Evolutionary conservation across 768 basidiomycete genomes (phyloP), one percentile per base, ranked within the genome.

Genomic region (Pleurotus cornucopiae): DNA sequence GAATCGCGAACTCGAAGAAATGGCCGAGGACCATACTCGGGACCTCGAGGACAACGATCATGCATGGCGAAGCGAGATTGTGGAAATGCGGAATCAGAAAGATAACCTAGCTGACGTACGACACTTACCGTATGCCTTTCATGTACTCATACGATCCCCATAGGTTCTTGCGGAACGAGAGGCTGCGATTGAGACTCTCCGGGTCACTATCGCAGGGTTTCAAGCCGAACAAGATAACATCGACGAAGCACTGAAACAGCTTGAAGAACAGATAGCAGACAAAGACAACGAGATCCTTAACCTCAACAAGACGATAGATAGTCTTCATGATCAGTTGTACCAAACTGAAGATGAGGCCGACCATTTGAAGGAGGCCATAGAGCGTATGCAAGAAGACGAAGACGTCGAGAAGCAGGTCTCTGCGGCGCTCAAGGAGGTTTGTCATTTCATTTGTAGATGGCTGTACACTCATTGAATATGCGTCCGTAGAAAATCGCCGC

Each of bases 11-110:
- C 83, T 94, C 45, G 85, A 89, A 2, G 89, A 94, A 47, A 68
- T 96, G 45, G 78, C 93, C 4, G 73, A 72, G 5, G 88, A 93
- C 64, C 88, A 91, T 64, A 78, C 85, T 52, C 77, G 82, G 25
- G 86, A 90, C 53, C 82, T 92, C 2, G 79, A 81, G 16, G 78
- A 80, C 2, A 86, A 93, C 5, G 90, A 92, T 63, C 82, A 86
- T 43, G 90, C 91, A 62, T 96, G 93, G 93, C 75, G 87, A 55
- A 89, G 88, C 2, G 94, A 96, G 65, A 85, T 95, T 2, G 85
- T 92, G 59, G 91, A 93, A 60, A 84, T 85, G 1, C 77, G 86
- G 57, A 80, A 76, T 2, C 91, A 91, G 62, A 83, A 87, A 0
- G 91, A 93, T 55, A 91, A 95, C 67, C 75, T 91, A 13, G 78